Base-by-base conservation (phyloP, 495 filamentous ascomycete genomes). In the Penicillium malachiteum region DNA sequence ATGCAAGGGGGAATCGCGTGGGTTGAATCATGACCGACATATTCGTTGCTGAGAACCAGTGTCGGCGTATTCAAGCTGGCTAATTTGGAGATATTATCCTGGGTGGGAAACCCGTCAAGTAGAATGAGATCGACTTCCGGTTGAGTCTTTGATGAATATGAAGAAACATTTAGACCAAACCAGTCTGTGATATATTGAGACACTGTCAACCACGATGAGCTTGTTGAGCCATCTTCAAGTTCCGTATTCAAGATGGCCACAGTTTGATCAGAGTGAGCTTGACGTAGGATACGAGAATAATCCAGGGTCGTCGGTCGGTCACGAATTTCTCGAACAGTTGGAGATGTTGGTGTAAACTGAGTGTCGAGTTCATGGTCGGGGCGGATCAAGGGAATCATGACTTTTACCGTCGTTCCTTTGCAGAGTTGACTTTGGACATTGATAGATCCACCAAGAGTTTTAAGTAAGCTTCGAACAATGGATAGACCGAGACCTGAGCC, bases 371-470 rank as follows among this genome's bases (percentile, higher is more conserved):
- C 48, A 14, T 66, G 50, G 1, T 54, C 61, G 7, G 60, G 56
- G 34, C 68, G 69, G 7, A 61, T 57, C 11, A 81, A 48, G 8
- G 75, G 78, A 13, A 82, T 35, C 2, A 66, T 66, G 1, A 82
- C 73, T 41, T 71, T 80, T 11, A 82, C 75, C 30, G 68, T 75
- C 7, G 81, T 83, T 18, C 81, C 81, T 47, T n/a, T 68, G 60
- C 45, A 69, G 55, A 35, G 68, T 51, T 49, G 69, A 70, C 54
- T 66, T 54, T 77, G 68, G 13, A 80, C 63, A 17, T 74, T 71
- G 42, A 81, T 71, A 10, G 60, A 63, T 1, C 78, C 78, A 7
- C 65, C 66, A 0, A 81, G 60, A 14, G 70, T 68, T 13, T 68
- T 58, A 3, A 80, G 56, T 8, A 78, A 70, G 13, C 69, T 69